phyloP scores from a whole-genome alignment of 1,139 yeast genomes.

The Kodamaea arcana region DNA sequence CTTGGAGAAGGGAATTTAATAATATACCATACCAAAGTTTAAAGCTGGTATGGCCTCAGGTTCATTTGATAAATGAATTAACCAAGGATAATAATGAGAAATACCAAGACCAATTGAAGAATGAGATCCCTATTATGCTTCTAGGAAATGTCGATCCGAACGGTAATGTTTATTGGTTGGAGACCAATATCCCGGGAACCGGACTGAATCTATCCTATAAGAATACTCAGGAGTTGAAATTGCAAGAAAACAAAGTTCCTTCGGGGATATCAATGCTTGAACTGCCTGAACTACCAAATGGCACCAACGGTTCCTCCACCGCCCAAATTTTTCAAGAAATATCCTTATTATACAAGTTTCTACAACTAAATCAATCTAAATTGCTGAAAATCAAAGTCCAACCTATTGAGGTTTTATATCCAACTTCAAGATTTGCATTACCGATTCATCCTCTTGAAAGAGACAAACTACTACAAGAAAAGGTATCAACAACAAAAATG shows the following conservation, averaged over 20 bases:
- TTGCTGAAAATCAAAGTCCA: conserved; percentile 22
- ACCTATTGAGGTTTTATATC: conserved; percentile 32
- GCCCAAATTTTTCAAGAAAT: conserved; percentile 11
- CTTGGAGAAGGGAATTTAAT: conserved; percentile 22
- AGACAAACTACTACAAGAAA: conserved; percentile 23
- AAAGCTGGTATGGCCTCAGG: conserved; percentile 32
- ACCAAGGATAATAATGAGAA: conserved; percentile 12
- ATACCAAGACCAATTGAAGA: conserved; percentile 11
- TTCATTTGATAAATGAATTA: conserved; percentile 32
- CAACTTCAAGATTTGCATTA: conserved; percentile 29
- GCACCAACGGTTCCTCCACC: no score
- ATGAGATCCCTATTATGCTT: background rate
- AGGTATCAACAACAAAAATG: conserved; percentile 21
- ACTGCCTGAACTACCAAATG: no score
- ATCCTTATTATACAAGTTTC: conserved; percentile 19
- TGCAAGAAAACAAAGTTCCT: conserved; percentile 6
- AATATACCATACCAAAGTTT: conserved; percentile 19
- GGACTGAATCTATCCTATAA: no score
- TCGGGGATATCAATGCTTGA: conserved; percentile 9
- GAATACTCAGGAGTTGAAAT: background rate
- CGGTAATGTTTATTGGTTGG: no score
- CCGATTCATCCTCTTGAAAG: conserved; percentile 28
- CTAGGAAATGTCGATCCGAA: no score
- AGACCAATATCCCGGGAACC: no score
- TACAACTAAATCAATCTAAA: conserved; percentile 14